Evolutionary conservation across 2,329 filamentous ascomycete genomes (phyloP), one percentile per base, ranked within the genome.

Genomic region (Botryotinia calthae): DNA sequence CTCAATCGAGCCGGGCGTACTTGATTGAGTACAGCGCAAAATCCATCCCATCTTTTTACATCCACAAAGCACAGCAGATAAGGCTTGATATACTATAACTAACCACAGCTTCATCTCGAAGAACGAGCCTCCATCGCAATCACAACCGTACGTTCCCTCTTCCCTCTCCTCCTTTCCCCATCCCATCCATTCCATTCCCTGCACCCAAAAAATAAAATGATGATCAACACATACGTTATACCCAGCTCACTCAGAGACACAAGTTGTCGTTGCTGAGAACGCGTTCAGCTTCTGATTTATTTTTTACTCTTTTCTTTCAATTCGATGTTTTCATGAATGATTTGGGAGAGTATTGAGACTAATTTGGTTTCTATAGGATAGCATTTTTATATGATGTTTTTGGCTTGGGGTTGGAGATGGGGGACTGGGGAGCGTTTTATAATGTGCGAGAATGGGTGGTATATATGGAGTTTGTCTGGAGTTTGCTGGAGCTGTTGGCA

Each of bases 161-260:
- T 20, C 4, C 25, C 34, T 16, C 22, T 22, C 25, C 0, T 34
- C 28, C 12, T 14, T 3, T 14, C n/a, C 25, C 1, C 54, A 14
- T 4, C n/a, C 40, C 67, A 25, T 18, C 34, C 34, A 37, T 4
- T 6, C 37, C 8, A 1, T 6, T 14, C 22, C 16, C 16, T 22
- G 5, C 31, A 10, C 20, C 31, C 34, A 20, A 58, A 22, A 71
- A 40, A 48, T 25, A 71, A 56, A 66, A 71, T 71, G 69, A 71
- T 71, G 69, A 71, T n/a, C 69, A 71, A 71, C 69, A 31, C 69
- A 71, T 65, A 71, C 69, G 69, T 71, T 71, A 71, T 66, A 71
- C 69, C 69, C 69, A 71, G 69, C 69, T 71, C 69, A 71, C 69
- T 71, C 69, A 71, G 69, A 71, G 64, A 62, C 61, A 71, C 61